Base-by-base conservation (phyloP, 805 yeast genomes). In the Yamadazyma scolyti region DNA sequence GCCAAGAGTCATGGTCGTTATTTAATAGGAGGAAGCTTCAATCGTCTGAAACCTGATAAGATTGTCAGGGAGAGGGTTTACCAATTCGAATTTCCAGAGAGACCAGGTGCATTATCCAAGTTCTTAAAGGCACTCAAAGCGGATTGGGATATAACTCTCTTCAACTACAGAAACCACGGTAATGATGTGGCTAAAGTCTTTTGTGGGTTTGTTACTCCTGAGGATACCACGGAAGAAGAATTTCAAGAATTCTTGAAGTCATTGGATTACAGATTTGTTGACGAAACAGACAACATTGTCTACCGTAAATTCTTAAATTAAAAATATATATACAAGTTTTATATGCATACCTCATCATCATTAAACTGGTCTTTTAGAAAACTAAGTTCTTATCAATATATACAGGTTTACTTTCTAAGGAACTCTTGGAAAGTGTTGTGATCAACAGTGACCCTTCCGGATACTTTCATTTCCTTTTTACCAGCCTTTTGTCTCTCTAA, bases 141-240 rank as follows among this genome's bases (percentile, higher is more conserved):
- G 16, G 77, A 79, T 30, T 93, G 97, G 97, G 93, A 93, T 54
- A 77, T 93, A 40, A 83, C 97, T 1, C 62, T 93, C 48, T 93
- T 93, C 79, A 96, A 93, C 58, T 93, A 93, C 61, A 79, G 99
- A 69, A 88, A 93, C 63, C 95, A 88, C 47, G 99, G 99, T 23
- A 80, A 90, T 30, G 99, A 93, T 53, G 73, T 93, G 27, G 97
- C 95, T 27, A 87, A 87, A 57, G 86, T 93, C 1, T 68, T 93
- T 39, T 90, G 95, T 25, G 99, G 96, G 23, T 73, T 94, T 35
- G 79, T 79, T 30, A 87, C 89, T 16, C 96, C 97, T 3, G 73
- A 75, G 23, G 59, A 54, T 9, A 70, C 77, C 18, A 83, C 79
- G 31, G 71, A 73, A 31, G 72, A 58, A 16, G 79, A 76, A 13